These are phyloP conservation scores for Chloranthus sessilifolius DNA, from an alignment of 164 flowering plant genomes.

Conservation along the genomic window DNA sequence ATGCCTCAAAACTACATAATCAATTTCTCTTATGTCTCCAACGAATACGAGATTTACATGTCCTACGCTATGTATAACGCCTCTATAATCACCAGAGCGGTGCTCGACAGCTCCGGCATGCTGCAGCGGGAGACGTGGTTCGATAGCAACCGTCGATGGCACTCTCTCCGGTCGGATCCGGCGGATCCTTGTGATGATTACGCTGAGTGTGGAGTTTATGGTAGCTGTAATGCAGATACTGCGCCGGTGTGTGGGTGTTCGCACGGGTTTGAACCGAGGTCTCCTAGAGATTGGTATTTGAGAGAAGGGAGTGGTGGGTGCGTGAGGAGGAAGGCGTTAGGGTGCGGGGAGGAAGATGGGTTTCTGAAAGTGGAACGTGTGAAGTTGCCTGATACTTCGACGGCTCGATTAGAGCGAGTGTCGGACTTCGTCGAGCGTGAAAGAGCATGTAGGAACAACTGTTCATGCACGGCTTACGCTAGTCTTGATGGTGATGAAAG, in stretches of 20 bases:
- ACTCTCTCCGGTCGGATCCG: background rate
- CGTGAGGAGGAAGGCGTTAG: slow-evolving; percentile 3
- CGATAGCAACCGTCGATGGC: slow-evolving; percentile 9
- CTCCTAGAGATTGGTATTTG: slow-evolving; percentile 17
- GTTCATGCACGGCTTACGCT: slow-evolving; percentile 31
- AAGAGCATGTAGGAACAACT: slow-evolving; percentile 19
- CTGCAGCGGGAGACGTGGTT: slow-evolving; percentile 9
- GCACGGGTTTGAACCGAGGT: slow-evolving; percentile 29
- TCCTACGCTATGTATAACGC: background rate
- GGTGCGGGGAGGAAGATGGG: slow-evolving; percentile 17
- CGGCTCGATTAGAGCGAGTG: background rate
- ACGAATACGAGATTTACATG: background rate
- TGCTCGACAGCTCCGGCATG: background rate
- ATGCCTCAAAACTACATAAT: background rate
- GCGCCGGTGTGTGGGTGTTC: slow-evolving; percentile 30
- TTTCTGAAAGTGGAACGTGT: slow-evolving; percentile 8
- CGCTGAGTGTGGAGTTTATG: slow-evolving; percentile 29
- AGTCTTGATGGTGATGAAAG: slow-evolving; percentile 8
- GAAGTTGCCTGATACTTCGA: slow-evolving; percentile 23
- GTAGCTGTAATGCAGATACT: slow-evolving; percentile 15
- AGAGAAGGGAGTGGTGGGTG: slow-evolving; percentile 26
- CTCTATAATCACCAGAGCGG: background rate
- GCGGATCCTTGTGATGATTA: slow-evolving; percentile 21
- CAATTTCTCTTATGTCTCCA: background rate
- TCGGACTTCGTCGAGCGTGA: slow-evolving; percentile 8